Conservation (phyloP, 805 yeast species). For the Hanseniaspora vineae region DNA sequence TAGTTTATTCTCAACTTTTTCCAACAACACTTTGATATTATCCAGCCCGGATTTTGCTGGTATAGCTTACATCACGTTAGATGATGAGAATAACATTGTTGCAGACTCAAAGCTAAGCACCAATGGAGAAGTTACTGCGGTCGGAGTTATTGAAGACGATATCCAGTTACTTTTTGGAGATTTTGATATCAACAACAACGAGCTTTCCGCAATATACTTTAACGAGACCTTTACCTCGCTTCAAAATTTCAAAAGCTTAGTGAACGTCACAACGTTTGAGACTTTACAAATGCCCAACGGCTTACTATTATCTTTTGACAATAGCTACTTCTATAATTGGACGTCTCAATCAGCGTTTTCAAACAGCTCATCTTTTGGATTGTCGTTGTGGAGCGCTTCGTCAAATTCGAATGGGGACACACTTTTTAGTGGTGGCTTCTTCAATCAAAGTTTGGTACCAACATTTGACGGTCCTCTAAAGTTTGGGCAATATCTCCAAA, state of each 20-base stretch:
- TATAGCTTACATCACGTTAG: slow-evolving; percentile 24
- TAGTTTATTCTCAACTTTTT: slow-evolving; percentile 23
- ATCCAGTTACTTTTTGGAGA: slow-evolving; percentile 12
- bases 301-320: slow-evolving; percentile 12
- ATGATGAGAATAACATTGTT: slow-evolving; percentile 9
- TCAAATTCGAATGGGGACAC: slow-evolving; percentile 21
- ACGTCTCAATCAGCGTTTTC: slow-evolving; percentile 11
- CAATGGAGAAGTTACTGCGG: slow-evolving; percentile 13
- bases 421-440: slow-evolving; percentile 25
- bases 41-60: slow-evolving; percentile 35
- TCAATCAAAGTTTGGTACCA: slow-evolving; percentile 24
- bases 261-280: slow-evolving; percentile 8
- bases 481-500: slow-evolving; percentile 9
- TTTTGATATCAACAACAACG: slow-evolving; percentile 7
- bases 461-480: slow-evolving; percentile 16
- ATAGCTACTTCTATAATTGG: slow-evolving; percentile 18
- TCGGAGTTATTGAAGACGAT: slow-evolving; percentile 27
- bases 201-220: slow-evolving; percentile 9
- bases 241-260: slow-evolving; percentile 12
- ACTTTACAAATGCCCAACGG: neutral
- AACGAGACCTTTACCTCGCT: slow-evolving; percentile 14
- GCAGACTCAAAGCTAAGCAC: slow-evolving; percentile 6
- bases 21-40: slow-evolving; percentile 27
- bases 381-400: slow-evolving; percentile 17
- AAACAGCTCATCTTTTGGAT: slow-evolving; percentile 15